Evolutionary conservation across 345 rosid genomes (phyloP), one percentile per base, ranked within the genome.

Genomic region (Populus davidiana): DNA sequence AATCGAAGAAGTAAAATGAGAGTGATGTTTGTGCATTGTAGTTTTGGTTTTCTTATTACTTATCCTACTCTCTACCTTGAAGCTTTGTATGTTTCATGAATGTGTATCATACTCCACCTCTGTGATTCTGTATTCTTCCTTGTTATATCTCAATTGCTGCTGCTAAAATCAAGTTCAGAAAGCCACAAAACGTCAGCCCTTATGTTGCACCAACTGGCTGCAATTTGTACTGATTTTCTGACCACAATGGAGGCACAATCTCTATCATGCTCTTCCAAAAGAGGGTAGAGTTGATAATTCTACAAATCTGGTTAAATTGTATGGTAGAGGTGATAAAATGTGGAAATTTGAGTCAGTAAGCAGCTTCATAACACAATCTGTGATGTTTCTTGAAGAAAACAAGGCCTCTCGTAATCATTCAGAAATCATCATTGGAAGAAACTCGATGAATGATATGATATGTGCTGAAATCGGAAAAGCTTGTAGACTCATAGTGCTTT

Each of bases 1-100:
- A 87, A 86, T 93, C 27, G 92, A 78, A 73, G 97, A 91, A 87
- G 87, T 89, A 36, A 81, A 90, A 89, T 87, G 86, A 87, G 73
- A 75, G 23, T 64, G 5, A 20, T 74, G 54, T 38, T 61, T 71
- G 16, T 47, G 25, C 65, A 61, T 56, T 59, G 80, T 79, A 77
- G 33, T 75, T 85, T 76, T 78, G 74, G 75, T 72, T 62, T 75
- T 72, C 75, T 3, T 59, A 65, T 76, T 31, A 50, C 70, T 50
- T 50, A 18, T 50, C 59, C 43, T 62, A 59, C 36, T 49, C 74
- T 70, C 71, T 77, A 71, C 82, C 73, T 85, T 81, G 2, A 77
- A 77, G 81, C 77, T 77, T 61, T 71, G 44, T 74, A 39, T 82
- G 68, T 79, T 74, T 71, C 77, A 67, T 67, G 65, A 71, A 72